These are phyloP conservation scores for Microdochium trichocladiopsis DNA, from an alignment of 2,329 filamentous ascomycete genomes.

Conservation along the genomic window DNA sequence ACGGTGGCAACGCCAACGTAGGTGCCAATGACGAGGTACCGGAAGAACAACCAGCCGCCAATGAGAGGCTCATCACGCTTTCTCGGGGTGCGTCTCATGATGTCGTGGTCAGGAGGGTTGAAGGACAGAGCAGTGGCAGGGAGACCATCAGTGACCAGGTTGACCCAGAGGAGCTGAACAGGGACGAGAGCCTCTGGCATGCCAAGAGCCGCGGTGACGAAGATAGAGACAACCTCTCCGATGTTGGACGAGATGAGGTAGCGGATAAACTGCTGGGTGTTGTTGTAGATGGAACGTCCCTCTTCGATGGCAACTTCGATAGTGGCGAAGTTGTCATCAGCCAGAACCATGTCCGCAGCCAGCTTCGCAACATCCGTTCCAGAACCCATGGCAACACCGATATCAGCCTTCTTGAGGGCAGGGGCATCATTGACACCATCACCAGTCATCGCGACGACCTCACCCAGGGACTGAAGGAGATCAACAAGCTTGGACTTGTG, in stretches of 20 bases:
- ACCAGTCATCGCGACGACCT: slow-evolving; percentile 98
- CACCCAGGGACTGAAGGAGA: slow-evolving; percentile 82
- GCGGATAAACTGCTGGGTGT: slow-evolving; percentile 98
- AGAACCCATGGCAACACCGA: slow-evolving; percentile 97
- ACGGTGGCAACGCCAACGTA: slow-evolving; percentile 96
- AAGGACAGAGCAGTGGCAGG: slow-evolving; percentile 95
- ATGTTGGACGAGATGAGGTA: slow-evolving; percentile 99
- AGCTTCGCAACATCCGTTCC: slow-evolving; percentile 96
- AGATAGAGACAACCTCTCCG: slow-evolving; percentile 97
- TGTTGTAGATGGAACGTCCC: slow-evolving; percentile 97
- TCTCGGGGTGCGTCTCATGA: slow-evolving; percentile 88
- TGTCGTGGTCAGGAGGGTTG: slow-evolving; percentile 96
- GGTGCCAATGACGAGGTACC: slow-evolving; percentile 91
- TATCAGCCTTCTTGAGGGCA: slow-evolving; percentile 96
- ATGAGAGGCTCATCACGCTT: slow-evolving; percentile 92
- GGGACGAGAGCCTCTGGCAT: slow-evolving; percentile 98
- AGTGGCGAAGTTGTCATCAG: slow-evolving; percentile 98
- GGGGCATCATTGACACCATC: slow-evolving; percentile 98
- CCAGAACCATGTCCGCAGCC: slow-evolving; percentile 96
- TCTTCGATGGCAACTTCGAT: slow-evolving; percentile 96
- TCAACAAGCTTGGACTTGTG: slow-evolving; percentile 99
- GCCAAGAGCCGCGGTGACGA: slow-evolving; percentile 89
- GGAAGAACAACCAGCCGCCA: slow-evolving; percentile 93
- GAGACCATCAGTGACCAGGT: slow-evolving; percentile 93
- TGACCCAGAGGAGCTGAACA: slow-evolving; percentile 97